phyloP scores from a whole-genome alignment of 768 basidiomycete species.

The Psilocybe cubensis region DNA sequence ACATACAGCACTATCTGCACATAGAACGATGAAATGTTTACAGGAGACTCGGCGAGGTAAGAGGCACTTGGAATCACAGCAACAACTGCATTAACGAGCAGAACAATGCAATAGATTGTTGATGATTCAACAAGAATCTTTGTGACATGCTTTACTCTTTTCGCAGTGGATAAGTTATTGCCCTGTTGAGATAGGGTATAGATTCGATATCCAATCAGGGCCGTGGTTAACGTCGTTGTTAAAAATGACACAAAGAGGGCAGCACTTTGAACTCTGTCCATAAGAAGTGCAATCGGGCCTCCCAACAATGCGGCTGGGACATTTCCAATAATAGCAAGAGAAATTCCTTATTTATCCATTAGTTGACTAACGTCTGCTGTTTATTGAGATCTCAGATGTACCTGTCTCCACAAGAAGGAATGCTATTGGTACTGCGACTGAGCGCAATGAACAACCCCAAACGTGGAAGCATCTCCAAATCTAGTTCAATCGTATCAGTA shows the following conservation, averaged over 20 bases:
- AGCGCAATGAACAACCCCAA: neutral
- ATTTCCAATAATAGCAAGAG: neutral
- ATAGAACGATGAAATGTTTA: neutral
- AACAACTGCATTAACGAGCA: neutral
- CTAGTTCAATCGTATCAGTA: neutral
- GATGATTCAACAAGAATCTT: neutral
- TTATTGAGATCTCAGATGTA: neutral
- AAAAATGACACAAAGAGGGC: conserved; percentile 1
- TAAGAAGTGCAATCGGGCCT: neutral
- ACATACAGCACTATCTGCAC: neutral
- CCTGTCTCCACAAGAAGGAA: neutral
- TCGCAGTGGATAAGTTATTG: neutral
- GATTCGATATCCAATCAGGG: conserved; percentile 5
- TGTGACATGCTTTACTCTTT: neutral
- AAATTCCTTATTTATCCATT: neutral
- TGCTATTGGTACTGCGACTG: neutral
- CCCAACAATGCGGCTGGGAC: neutral
- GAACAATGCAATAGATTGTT: neutral
- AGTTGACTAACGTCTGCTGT: neutral
- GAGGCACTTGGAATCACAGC: neutral
- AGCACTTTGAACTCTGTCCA: conserved; percentile 2
- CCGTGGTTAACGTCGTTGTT: neutral
- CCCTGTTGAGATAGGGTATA: neutral
- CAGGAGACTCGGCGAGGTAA: neutral
- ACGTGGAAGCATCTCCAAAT: conserved; percentile 8